Base-by-base conservation (phyloP, 805 yeast species). In the Pichia ethanolica region DNA sequence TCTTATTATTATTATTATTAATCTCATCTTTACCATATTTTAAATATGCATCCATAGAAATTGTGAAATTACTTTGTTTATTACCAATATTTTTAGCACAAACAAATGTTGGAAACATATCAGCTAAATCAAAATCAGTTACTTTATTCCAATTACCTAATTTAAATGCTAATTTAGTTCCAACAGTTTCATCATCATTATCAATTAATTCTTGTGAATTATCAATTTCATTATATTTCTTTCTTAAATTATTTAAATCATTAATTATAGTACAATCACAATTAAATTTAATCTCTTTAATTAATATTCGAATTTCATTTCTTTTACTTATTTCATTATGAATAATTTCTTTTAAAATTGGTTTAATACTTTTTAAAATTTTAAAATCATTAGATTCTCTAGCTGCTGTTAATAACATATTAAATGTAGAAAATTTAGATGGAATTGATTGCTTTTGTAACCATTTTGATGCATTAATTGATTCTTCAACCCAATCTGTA, bases 81-180 rank as follows among this genome's bases (percentile, higher is more conserved):
- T 68, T 62, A 0, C 61, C 58, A 10, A 58, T 50, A 20, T 66
- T 59, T 5, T 46, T 53, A 5, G 59, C 52, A 3, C 78, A 46
- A 0, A 81, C 70, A 35, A 74, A 78, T 0, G 86, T 74, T 1
- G 87, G 85, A 42, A 73, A 81, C 1, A 78, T 68, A 38, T 72
- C 71, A 14, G 55, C 59, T 42, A 82, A 64, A 39, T 75, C 74
- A 28, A 75, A 75, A 62, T 83, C 89, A 1, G 86, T 70, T 7
- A 79, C 66, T 49, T 38, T 59, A 66, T 53, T 77, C 81, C 37
- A 41, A 56, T 47, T 12, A 59, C 44, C 43, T 30, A 41, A 30
- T 44, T 43, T 14, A 20, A 35, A 39, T 27, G 43, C 35, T 14
- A 47, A 34, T 26, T 62, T 64, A 49, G 47, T 35, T 4, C 51